Percentiles rank a stretch among this genome's conserved stretches.
Evolutionary conservation across 768 basidiomycete species (phyloP).

Genomic region (Amanita pseudoporphyria): DNA sequence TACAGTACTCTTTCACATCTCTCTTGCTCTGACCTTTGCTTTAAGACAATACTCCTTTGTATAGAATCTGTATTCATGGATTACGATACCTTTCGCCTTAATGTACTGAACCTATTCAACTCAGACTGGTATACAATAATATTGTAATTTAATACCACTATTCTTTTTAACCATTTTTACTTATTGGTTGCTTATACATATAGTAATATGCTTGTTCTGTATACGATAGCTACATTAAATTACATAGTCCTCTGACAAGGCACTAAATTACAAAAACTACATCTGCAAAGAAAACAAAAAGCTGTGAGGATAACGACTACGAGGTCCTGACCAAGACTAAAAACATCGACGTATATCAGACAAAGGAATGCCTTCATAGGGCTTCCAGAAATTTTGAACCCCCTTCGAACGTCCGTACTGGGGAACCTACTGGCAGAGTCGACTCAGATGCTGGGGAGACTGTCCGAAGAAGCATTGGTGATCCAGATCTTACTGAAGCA

Average conservation of each 20-base stretch:
- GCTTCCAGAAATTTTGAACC: conserved; percentile 42
- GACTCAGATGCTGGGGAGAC: conserved; percentile 9
- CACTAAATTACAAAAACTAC: too few species aligned
- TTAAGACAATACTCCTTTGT: not conserved
- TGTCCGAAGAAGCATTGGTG: not conserved
- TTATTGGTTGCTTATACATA: not conserved
- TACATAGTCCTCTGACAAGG: too few species aligned
- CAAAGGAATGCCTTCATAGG: conserved; percentile 22
- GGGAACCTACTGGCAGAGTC: conserved; percentile 13
- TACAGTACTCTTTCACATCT: not conserved
- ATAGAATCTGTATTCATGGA: not conserved
- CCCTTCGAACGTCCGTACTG: conserved; percentile 29
- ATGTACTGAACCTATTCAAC: not conserved
- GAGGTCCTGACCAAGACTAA: too few species aligned
- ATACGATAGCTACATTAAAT: too few species aligned
- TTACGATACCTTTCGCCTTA: not conserved
- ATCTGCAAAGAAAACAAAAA: too few species aligned
- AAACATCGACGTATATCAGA: too few species aligned
- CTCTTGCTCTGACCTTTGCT: not conserved
- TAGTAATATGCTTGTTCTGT: too few species aligned
- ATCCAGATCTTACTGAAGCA: conserved; percentile 13
- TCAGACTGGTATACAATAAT: not conserved
- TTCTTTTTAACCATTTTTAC: not conserved
- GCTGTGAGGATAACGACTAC: too few species aligned
- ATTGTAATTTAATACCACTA: not conserved